A percentile compares a stretch with the other conserved stretches of the same genome.
These are phyloP conservation scores for Trichophyton simii DNA, from an alignment of 2,329 filamentous ascomycete species.

Conservation along the genomic window DNA sequence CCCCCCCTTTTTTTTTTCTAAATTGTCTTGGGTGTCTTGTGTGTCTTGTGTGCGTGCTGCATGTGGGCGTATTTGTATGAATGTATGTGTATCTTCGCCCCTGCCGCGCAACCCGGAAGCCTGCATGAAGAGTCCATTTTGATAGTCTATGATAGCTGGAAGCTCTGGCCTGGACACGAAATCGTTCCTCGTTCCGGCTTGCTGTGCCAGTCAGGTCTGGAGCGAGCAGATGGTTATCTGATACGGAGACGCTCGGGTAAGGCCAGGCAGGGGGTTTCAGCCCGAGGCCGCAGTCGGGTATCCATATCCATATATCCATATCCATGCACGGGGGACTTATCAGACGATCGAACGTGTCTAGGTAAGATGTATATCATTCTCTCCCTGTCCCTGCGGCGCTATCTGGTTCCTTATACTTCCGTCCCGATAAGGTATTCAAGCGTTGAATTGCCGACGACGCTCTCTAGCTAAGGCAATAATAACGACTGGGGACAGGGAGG, in stretches of 20 bases:
- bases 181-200: not conserved
- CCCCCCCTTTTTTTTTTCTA: not conserved
- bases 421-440: not conserved
- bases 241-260: not conserved
- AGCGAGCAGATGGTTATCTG: not conserved
- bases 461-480: no score
- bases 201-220: not conserved
- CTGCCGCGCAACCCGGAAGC: not conserved
- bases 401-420: not conserved
- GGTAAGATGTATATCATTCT: not conserved
- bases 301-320: not conserved
- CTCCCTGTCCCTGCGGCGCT: not conserved
- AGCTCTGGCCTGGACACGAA: not conserved
- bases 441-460: not conserved
- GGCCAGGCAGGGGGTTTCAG: not conserved
- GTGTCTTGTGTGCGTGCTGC: no score
- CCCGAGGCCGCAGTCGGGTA: slow-evolving; percentile 2
- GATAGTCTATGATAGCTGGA: no score
- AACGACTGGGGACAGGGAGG: not conserved
- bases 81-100: not conserved
- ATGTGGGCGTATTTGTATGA: not conserved
- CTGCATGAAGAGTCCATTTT: not conserved
- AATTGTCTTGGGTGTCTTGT: no score
- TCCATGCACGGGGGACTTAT: not conserved
- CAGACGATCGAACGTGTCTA: not conserved